Evolutionary conservation across 768 basidiomycete genomes (phyloP).

Genomic region (Ramaria sp.): DNA sequence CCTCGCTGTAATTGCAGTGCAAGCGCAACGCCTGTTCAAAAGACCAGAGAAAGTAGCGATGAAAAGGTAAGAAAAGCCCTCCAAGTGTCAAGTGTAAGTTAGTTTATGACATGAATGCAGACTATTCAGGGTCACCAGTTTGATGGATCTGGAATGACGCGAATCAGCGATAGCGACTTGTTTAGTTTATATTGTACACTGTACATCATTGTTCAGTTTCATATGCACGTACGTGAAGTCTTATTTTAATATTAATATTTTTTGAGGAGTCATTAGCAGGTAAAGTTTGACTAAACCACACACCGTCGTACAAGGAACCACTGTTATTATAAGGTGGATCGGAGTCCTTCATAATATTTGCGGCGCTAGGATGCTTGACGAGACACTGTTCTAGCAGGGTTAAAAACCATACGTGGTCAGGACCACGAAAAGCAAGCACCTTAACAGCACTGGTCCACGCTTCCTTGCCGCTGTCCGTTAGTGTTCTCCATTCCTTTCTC

Average conservation of each 20-base stretch:
- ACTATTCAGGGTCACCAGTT: neutral
- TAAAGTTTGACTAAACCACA: neutral
- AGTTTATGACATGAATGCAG: neutral
- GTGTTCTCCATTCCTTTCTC: constrained; percentile 3
- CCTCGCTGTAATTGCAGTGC: constrained; percentile 17
- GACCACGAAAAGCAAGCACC: neutral
- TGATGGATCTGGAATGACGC: neutral
- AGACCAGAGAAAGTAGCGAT: constrained; percentile 17
- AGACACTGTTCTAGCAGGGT: neutral
- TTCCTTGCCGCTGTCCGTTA: neutral
- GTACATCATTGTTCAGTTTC: neutral
- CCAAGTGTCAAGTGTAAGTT: neutral
- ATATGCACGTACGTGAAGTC: constrained; percentile 1
- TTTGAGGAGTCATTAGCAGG: neutral
- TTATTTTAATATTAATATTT: too few relatives aligned
- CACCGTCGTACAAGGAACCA: neutral
- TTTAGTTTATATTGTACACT: neutral
- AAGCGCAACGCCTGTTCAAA: constrained; percentile 14
- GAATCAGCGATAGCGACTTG: neutral
- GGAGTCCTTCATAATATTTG: neutral
- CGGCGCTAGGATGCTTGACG: neutral
- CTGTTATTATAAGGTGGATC: constrained; percentile 1
- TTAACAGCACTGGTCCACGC: constrained; percentile 4
- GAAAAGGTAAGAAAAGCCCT: constrained; percentile 20
- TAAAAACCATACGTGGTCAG: neutral